Base-by-base conservation (phyloP, 129 eudicot genomes). In the Centaurea solstitialis region DNA sequence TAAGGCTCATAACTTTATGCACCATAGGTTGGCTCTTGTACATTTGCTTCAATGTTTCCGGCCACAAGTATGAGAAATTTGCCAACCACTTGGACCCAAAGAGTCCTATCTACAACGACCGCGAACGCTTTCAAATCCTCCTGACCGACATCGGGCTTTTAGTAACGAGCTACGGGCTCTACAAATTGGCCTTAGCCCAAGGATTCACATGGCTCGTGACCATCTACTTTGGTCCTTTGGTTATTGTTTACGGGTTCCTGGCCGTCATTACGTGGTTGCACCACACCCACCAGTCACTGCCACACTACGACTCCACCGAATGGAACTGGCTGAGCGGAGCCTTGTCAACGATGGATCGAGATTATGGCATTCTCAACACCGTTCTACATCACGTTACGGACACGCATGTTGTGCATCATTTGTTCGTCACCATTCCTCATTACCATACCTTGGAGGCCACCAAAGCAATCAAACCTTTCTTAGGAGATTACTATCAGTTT, bases 261-360 rank as follows among this genome's bases (percentile, higher is more conserved):
- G 88, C 81, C 4, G 75, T 85, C 22, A 85, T 85, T 50, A 85
- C 88, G 1, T 85, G 72, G 70, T 75, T 85, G 64, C 88, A 85
- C 45, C 88, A 85, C 70, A 85, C 88, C 13, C 88, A 85, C 72
- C 88, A 82, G 66, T 59, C 88, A 26, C 15, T 85, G 43, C 88
- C 88, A 0, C 88, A 85, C 53, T 85, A 85, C 9, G 88, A 85
- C 37, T 85, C 88, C 5, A 68, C 85, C 13, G 88, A 85, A 73
- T 85, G 88, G 88, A 84, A 85, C 61, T 85, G 88, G 88, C 21
- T 80, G 74, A 80, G 88, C 65, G 88, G 88, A 17, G 88, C 88
- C 2, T 26, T 85, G 68, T 80, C 88, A 17, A 85, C 88, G 0
- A 73, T 80, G 0, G 88, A 85, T 72, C 47, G 88, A 28, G 88